phyloP scores from a whole-genome alignment of 2,329 filamentous ascomycete species.

The Zymoseptoria brevis region DNA sequence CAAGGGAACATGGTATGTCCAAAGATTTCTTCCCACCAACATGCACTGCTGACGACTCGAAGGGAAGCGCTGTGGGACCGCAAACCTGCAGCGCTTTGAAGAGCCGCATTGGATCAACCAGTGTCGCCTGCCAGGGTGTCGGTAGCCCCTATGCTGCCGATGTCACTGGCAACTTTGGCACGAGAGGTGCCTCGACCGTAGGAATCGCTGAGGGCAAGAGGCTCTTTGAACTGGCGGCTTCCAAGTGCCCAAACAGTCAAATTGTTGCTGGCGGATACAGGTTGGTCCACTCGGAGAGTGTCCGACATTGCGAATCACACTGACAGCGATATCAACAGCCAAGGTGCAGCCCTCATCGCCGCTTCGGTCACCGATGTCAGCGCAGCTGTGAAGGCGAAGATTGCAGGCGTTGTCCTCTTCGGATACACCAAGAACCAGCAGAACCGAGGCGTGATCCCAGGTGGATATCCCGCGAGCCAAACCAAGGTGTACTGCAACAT shows the following conservation, averaged over 20 bases:
- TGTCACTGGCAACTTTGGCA: constrained; percentile 15
- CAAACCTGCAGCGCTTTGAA: constrained; percentile 22
- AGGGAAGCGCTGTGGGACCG: constrained; percentile 21
- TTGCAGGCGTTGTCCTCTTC: constrained; percentile 35
- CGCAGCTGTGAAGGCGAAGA: constrained; percentile 21
- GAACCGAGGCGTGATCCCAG: constrained; percentile 29
- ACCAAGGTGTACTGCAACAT: constrained; percentile 31
- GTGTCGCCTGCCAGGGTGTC: constrained; percentile 24
- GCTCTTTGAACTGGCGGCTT: constrained; percentile 20
- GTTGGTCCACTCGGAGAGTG: constrained; percentile 2
- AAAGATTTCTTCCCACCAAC: neutral
- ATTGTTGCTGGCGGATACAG: constrained; percentile 24
- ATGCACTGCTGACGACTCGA: neutral
- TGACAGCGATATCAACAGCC: constrained; percentile 16
- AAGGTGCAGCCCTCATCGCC: constrained; percentile 35
- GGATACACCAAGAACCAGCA: constrained; percentile 36
- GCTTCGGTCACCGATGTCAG: constrained; percentile 27
- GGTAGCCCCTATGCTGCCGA: constrained; percentile 19
- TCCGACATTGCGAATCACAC: neutral
- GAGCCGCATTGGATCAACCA: constrained; percentile 9
- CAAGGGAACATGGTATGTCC: constrained; percentile 42
- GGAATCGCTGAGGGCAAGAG: constrained; percentile 17
- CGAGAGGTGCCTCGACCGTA: constrained; percentile 16
- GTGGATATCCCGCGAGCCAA: constrained; percentile 26
- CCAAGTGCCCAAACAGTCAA: constrained; percentile 22